phyloP scores from a whole-genome alignment of 2,329 filamentous ascomycete genomes.

The Pseudocercospora eumusae region DNA sequence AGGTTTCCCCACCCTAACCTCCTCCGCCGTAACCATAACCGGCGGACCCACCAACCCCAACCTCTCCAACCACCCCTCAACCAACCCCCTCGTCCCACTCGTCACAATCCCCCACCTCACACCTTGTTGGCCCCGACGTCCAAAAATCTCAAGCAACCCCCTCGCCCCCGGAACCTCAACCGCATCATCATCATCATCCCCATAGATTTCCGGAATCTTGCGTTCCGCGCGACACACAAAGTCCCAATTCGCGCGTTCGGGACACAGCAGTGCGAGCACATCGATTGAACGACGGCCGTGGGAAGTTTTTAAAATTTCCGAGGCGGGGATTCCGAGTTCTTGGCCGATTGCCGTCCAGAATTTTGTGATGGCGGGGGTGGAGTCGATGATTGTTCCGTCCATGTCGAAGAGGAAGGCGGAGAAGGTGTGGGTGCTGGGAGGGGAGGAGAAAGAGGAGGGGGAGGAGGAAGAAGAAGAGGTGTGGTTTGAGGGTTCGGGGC shows the following conservation, averaged over 20 bases:
- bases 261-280: conserved; percentile 73
- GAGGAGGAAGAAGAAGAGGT: too few species aligned
- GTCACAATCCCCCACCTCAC: conserved; percentile 76
- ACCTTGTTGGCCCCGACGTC: conserved; percentile 51
- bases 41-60: conserved; percentile 52
- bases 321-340: conserved; percentile 82
- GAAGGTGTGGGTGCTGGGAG: conserved; percentile 44
- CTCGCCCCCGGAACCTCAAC: conserved; percentile 76
- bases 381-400: conserved; percentile 83
- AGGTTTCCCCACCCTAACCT: conserved; percentile 53
- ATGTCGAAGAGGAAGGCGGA: conserved; percentile 66
- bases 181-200: conserved; percentile 73
- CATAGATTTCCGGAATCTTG: conserved; percentile 73
- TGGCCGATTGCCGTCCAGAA: conserved; percentile 76
- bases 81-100: conserved; percentile 51
- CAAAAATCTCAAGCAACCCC: conserved; percentile 38
- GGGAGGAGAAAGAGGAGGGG: conserved; percentile 36
- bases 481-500: too few species aligned
- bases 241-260: conserved; percentile 87
- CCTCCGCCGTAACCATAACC: conserved; percentile 53
- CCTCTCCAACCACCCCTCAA: conserved; percentile 53
- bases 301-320: conserved; percentile 80
- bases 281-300: conserved; percentile 92
- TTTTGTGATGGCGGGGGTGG: conserved; percentile 73
- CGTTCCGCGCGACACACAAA: conserved; percentile 81